Base-by-base conservation (phyloP, 1,139 yeast genomes). In the Taphrina flavorubra region DNA sequence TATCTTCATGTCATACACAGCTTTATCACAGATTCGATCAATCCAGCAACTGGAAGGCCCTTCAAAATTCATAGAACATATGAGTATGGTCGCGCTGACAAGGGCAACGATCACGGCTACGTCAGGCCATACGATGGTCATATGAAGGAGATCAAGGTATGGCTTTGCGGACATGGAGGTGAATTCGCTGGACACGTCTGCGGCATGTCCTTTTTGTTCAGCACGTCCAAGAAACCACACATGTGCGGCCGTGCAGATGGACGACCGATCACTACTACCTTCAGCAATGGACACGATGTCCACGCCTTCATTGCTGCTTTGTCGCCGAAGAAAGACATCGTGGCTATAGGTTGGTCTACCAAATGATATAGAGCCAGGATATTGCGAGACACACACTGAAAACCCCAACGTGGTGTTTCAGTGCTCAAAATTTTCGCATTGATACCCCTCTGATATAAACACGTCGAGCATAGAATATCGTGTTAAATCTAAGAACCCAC, bases 201-300 rank as follows among this genome's bases (percentile, higher is more conserved):
- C n/a, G 53, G 53, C 18, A 49, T 49, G 10, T 18, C 53, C n/a
- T 49, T 49, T n/a, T 34, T 11, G 36, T 49, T 49, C 53, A 10
- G 36, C 34, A 20, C 13, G 6, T 18, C 53, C 18, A 2, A 2
- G 3, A 10, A 6, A 34, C 53, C 53, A 11, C 53, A 49, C 7
- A 49, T 49, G 53, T 49, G 53, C 10, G 53, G 53, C 6, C 31
- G 53, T 20, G 16, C 53, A 11, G 53, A 49, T 20, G 53, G 53
- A 7, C 25, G 10, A 16, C 51, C 51, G 2, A 16, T n/a, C 11
- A n/a, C n/a, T 2, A 10, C n/a, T 16, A n/a, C 11, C n/a, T 46
- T 46, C n/a, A 16, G 18, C 10, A n/a, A 46, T 46, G 14, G 11
- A 39, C 25, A 46, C 51, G 51, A 3, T 46, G n/a, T 46, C 4